A percentile compares a stretch with the other conserved stretches of the same genome.
phyloP scores from a whole-genome alignment of 2,329 filamentous ascomycete species.

The Diplocarpon mali region DNA sequence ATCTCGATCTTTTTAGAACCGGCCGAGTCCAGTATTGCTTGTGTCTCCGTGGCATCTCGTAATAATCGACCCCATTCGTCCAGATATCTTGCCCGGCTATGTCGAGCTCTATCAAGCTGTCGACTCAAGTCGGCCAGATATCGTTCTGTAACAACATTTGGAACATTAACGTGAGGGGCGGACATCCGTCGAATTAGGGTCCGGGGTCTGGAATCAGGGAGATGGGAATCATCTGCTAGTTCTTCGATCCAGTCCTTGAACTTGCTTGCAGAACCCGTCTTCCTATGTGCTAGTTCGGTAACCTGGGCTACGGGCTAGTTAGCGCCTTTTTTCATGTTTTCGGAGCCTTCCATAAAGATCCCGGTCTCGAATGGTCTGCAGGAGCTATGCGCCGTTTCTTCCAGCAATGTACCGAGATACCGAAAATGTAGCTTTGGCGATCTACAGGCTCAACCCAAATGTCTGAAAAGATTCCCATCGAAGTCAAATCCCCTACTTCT shows the following conservation, averaged over 20 bases:
- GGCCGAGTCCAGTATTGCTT: slow-evolving; percentile 74
- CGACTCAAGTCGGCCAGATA: slow-evolving; percentile 86
- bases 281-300: slow-evolving; percentile 65
- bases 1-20: slow-evolving; percentile 74
- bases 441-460: too few relatives aligned
- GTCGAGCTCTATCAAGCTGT: slow-evolving; percentile 68
- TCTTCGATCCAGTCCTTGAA: slow-evolving; percentile 97
- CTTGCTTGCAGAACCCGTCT: slow-evolving; percentile 62
- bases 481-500: neutral
- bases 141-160: slow-evolving; percentile 80
- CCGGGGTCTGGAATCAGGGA: slow-evolving; percentile 50
- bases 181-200: slow-evolving; percentile 31
- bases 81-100: slow-evolving; percentile 71
- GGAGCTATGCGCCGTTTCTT: too few relatives aligned
- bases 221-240: slow-evolving; percentile 62
- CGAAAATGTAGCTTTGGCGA: too few relatives aligned
- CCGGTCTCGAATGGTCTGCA: neutral
- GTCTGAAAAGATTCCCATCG: neutral
- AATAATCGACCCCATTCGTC: slow-evolving; percentile 80
- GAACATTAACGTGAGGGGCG: slow-evolving; percentile 41
- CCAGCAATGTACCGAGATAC: too few relatives aligned
- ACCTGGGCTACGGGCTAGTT: slow-evolving; percentile 46
- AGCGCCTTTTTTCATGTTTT: neutral
- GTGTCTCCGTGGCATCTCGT: slow-evolving; percentile 60
- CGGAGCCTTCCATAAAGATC: neutral